Percentiles rank a stretch among this genome's conserved stretches.
phyloP scores from a whole-genome alignment of 345 rosid genomes.

The Eucalyptus decipiens region DNA sequence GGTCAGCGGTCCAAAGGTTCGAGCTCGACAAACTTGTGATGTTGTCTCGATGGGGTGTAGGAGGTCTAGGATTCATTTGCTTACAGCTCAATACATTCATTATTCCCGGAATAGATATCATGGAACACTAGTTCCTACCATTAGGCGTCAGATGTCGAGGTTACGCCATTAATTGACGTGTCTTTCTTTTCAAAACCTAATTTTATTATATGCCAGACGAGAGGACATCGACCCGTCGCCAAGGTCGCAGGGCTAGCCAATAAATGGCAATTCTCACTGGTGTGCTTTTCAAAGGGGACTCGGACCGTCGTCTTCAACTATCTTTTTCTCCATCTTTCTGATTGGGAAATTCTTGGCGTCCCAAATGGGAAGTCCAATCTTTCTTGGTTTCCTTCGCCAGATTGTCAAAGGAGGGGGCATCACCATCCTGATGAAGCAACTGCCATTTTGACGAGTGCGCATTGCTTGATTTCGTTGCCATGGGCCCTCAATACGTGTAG shows the following conservation, averaged over 20 bases:
- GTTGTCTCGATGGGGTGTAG: background rate
- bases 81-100: background rate
- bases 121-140: background rate
- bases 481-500: background rate
- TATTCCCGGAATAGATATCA: background rate
- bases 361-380: background rate
- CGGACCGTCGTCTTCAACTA: rapidly evolving
- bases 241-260: rapidly evolving
- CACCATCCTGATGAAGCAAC: background rate
- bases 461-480: background rate
- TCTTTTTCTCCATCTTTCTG: background rate
- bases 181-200: background rate
- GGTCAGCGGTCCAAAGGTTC: background rate
- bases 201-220: rapidly evolving
- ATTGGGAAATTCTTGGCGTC: background rate
- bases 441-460: background rate
- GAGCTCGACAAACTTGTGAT: background rate
- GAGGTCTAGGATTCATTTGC: background rate
- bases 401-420: background rate
- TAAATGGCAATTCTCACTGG: background rate
- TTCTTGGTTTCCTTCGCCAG: background rate
- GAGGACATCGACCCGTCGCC: background rate
- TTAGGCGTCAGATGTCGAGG: background rate
- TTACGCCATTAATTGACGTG: rapidly evolving
- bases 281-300: background rate